Base-by-base conservation (phyloP, 2,329 filamentous ascomycete genomes). In the Cercospora zeina region DNA sequence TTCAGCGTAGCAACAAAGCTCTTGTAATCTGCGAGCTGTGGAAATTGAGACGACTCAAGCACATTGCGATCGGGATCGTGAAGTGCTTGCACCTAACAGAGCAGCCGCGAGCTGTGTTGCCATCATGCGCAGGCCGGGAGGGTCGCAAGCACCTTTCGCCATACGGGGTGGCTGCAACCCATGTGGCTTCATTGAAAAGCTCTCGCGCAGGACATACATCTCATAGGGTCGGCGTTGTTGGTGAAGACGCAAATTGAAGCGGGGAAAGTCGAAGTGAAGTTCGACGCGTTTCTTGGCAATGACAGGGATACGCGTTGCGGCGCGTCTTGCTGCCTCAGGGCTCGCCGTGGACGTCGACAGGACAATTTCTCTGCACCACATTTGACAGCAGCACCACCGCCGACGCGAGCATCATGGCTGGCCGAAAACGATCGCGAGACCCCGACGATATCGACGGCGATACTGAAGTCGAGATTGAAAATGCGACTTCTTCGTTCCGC, bases 401-500 rank as follows among this genome's bases (percentile, higher is more conserved):
- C 24, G 37, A 33, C 45, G 45, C 21, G 54, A 34, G 37, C 51
- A 55, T 30, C 30, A 71, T 71, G 70, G 39, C 66, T 39, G 58
- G 21, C 45, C 69, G 69, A 11, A 73, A 74, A 59, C 68, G 71
- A 42, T 62, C 64, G n/a, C 66, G 59, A 33, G 65, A 69, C 14
- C 50, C 49, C 3, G 63, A 66, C 30, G 68, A 70, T 34, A 37
- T 63, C 21, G 69, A 69, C 42, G 62, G 61, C 36, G 68, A 68
- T 5, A 47, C 24, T 4, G 68, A 65, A n/a, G 21, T 69, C 13
- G 69, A 71, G 54, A 62, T 70, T 47, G 71, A 73, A 55, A 68
- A 63, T 45, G 72, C 71, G 21, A 69, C 57, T 31, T 72, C 71
- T 9, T 72, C 66, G 55, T 70, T 74, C 37, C 70, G 69, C 33